Percentiles rank a stretch among this genome's conserved stretches.
These are phyloP conservation scores for Psilocybe azurescens DNA, from an alignment of 768 basidiomycete genomes.

Conservation along the genomic window DNA sequence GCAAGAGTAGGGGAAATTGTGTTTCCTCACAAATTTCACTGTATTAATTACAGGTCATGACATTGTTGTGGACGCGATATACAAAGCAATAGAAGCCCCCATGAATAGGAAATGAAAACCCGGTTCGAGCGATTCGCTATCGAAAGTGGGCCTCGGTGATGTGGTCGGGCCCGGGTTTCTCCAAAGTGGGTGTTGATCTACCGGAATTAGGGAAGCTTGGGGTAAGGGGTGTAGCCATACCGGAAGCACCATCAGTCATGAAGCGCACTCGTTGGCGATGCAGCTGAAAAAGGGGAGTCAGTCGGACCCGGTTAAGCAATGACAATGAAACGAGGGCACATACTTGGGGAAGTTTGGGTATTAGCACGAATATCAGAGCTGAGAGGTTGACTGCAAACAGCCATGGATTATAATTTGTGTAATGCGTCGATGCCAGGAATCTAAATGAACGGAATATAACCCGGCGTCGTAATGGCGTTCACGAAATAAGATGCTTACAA, in stretches of 20 bases:
- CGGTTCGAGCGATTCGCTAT: constrained; percentile 13
- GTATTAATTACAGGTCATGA: constrained; percentile 37
- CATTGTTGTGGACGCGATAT: constrained; percentile 15
- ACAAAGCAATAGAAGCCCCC: constrained; percentile 9
- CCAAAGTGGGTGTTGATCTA: constrained; percentile 43
- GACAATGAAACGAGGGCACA: constrained; percentile 21
- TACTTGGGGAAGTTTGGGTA: constrained; percentile 96
- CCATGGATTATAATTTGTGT: constrained; percentile 96
- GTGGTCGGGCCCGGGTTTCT: constrained; percentile 34
- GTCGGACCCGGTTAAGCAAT: constrained; percentile 3
- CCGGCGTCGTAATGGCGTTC: background rate
- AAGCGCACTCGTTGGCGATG: constrained; percentile 86
- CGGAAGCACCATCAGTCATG: constrained; percentile 67
- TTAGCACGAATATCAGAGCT: constrained; percentile 78
- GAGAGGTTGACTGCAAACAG: constrained; percentile 90
- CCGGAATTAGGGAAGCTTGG: constrained; percentile 63
- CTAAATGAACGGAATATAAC: constrained; percentile 43
- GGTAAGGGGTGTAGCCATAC: constrained; percentile 68
- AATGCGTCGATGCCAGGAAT: constrained; percentile 97
- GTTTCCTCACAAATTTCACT: constrained; percentile 29
- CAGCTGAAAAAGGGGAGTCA: constrained; percentile 49
- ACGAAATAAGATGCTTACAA: constrained; percentile 59
- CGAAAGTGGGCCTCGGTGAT: constrained; percentile 57
- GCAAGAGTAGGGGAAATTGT: constrained; percentile 16
- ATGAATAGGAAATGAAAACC: background rate